Evolutionary conservation across 345 rosid genomes (phyloP).

Genomic region (Salix exigua): DNA sequence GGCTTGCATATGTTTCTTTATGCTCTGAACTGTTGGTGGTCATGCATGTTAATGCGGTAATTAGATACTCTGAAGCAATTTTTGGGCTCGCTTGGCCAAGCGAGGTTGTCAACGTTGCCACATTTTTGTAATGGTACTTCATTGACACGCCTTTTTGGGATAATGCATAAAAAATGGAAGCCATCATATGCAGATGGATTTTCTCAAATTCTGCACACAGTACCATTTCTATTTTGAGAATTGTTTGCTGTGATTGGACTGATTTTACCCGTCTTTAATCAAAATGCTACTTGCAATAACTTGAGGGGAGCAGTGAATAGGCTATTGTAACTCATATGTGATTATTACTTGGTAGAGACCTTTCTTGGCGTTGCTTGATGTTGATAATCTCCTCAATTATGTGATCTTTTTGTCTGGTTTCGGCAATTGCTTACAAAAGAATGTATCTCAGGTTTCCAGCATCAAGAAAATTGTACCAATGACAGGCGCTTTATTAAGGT

Average conservation of each 20-base stretch:
- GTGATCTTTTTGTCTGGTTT: background rate
- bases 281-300: background rate
- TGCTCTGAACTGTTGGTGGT: background rate
- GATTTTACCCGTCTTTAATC: background rate
- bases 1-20: background rate
- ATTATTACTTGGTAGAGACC: background rate
- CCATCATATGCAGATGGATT: background rate
- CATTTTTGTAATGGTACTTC: background rate
- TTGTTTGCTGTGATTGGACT: background rate
- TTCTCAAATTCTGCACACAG: background rate
- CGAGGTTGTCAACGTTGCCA: background rate
- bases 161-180: background rate
- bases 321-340: background rate
- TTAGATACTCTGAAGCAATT: background rate
- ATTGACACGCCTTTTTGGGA: background rate
- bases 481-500: conserved; percentile 65
- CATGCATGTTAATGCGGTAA: background rate
- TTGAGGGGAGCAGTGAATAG: background rate
- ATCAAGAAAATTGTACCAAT: conserved; percentile 25
- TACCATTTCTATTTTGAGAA: background rate
- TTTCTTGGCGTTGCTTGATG: background rate
- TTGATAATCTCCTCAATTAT: background rate
- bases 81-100: background rate
- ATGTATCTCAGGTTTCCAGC: conserved; percentile 57
- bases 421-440: conserved; percentile 22